These are phyloP conservation scores for Triangularia verruculosa DNA, from an alignment of 2,329 filamentous ascomycete genomes.

Conservation along the genomic window DNA sequence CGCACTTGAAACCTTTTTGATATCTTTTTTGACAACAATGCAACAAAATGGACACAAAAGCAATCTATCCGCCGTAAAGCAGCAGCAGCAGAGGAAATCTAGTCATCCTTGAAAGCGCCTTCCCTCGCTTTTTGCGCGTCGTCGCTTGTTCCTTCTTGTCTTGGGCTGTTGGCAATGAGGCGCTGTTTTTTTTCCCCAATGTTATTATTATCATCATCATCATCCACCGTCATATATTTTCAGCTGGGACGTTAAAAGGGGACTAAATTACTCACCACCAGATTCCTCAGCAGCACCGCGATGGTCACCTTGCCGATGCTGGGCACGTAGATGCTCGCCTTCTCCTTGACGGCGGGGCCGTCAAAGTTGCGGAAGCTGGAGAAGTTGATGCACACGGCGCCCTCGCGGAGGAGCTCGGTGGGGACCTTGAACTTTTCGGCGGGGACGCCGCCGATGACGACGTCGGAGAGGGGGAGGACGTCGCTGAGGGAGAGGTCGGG, in stretches of 20 bases:
- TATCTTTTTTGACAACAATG: neutral
- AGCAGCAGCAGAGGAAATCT: neutral
- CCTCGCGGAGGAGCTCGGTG: slow-evolving; percentile 76
- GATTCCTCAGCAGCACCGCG: slow-evolving; percentile 81
- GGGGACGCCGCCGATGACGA: slow-evolving; percentile 91
- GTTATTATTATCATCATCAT: too few species aligned
- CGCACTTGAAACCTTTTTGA: neutral
- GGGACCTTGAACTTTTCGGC: slow-evolving; percentile 87
- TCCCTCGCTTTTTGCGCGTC: slow-evolving; percentile 18
- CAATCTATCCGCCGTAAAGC: neutral
- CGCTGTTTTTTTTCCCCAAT: too few species aligned
- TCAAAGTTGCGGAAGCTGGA: slow-evolving; percentile 94
- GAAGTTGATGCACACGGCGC: slow-evolving; percentile 98
- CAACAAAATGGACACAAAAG: neutral
- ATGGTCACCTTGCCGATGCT: slow-evolving; percentile 98
- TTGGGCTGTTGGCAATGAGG: slow-evolving; percentile 30
- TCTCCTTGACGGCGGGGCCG: slow-evolving; percentile 81
- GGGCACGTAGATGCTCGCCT: slow-evolving; percentile 93
- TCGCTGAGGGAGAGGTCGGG: slow-evolving; percentile 76
- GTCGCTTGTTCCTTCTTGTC: slow-evolving; percentile 17
- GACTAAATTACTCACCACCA: slow-evolving; percentile 63
- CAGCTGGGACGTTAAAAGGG: neutral
- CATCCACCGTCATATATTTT: neutral
- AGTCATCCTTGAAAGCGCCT: slow-evolving; percentile 21
- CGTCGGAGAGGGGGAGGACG: slow-evolving; percentile 83